phyloP scores from a whole-genome alignment of 1,284 basidiomycete genomes.

The Pholiota adiposa region DNA sequence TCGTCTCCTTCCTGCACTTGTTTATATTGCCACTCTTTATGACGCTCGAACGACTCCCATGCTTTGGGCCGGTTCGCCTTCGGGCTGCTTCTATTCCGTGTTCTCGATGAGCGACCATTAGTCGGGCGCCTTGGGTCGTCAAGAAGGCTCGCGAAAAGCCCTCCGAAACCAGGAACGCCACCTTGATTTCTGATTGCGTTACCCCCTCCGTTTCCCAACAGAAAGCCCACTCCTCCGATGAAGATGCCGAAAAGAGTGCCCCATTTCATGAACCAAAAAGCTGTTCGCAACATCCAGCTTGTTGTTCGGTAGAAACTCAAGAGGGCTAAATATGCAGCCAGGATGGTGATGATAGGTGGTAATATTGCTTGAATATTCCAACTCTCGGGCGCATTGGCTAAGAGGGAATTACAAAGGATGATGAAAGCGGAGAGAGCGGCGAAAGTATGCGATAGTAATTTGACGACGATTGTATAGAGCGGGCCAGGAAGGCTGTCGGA shows the following conservation, averaged over 20 bases:
- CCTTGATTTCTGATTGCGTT: conserved; percentile 38
- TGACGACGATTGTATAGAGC: conserved; percentile 53
- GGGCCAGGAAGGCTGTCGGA: conserved; percentile 57
- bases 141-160: conserved; percentile 46
- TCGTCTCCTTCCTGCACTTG: conserved; percentile 27
- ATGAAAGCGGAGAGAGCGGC: conserved; percentile 53
- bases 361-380: conserved; percentile 72
- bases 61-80: conserved; percentile 47
- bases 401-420: conserved; percentile 49
- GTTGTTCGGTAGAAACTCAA: conserved; percentile 76
- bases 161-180: conserved; percentile 43
- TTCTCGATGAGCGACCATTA: conserved; percentile 27
- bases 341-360: conserved; percentile 72
- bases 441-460: conserved; percentile 56
- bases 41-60: conserved; percentile 70
- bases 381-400: conserved; percentile 53
- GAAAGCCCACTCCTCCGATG: conserved; percentile 55
- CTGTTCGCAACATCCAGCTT: conserved; percentile 69
- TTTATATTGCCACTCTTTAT: conserved; percentile 62
- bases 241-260: conserved; percentile 59
- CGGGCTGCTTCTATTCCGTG: conserved; percentile 13
- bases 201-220: conserved; percentile 45
- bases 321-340: conserved; percentile 75
- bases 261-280: conserved; percentile 77
- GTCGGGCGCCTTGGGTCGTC: conserved; percentile 42